A percentile compares a stretch with the other conserved stretches of the same genome.
phyloP scores from a whole-genome alignment of 1,139 yeast genomes.

The Kluyveromyces marxianus region DNA sequence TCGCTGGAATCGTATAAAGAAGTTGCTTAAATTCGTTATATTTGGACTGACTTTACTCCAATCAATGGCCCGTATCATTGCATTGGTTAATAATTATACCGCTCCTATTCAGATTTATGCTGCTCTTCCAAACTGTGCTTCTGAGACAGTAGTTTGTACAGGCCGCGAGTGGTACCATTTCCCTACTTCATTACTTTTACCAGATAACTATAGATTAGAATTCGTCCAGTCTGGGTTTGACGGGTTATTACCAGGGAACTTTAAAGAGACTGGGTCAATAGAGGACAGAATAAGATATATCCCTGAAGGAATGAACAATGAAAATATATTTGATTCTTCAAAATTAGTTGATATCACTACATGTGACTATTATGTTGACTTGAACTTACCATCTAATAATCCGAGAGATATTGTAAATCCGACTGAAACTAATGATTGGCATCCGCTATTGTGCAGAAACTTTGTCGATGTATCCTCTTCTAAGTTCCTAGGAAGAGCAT shows the following conservation, averaged over 20 bases:
- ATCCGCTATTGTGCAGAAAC: conserved; percentile 27
- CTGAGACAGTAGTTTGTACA: conserved; percentile 54
- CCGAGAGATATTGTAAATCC: conserved; percentile 23
- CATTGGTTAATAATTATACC: conserved; percentile 50
- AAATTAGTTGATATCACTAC: conserved; percentile 38
- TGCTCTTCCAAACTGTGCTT: conserved; percentile 12
- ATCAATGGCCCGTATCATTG: conserved; percentile 35
- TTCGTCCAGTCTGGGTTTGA: conserved; percentile 75
- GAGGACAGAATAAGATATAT: conserved; percentile 30
- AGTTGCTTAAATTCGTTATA: conserved; percentile 19
- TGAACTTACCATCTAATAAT: conserved; percentile 22
- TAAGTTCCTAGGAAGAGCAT: conserved; percentile 34
- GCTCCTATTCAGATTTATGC: conserved; percentile 49
- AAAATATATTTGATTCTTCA: conserved; percentile 50
- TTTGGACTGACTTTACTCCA: conserved; percentile 17
- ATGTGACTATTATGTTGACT: conserved; percentile 59
- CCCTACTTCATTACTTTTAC: conserved; percentile 80
- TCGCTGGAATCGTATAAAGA: conserved; percentile 19
- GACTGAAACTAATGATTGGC: conserved; percentile 28
- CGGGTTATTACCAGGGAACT: conserved; percentile 87
- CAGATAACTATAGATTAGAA: conserved; percentile 48
- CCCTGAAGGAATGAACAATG: conserved; percentile 68
- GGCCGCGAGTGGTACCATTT: conserved; percentile 95
- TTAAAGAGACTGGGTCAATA: conserved; percentile 39
- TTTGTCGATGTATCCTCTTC: conserved; percentile 34